phyloP scores from a whole-genome alignment of 495 filamentous ascomycete genomes.

The Parachaetomium inaequale region DNA sequence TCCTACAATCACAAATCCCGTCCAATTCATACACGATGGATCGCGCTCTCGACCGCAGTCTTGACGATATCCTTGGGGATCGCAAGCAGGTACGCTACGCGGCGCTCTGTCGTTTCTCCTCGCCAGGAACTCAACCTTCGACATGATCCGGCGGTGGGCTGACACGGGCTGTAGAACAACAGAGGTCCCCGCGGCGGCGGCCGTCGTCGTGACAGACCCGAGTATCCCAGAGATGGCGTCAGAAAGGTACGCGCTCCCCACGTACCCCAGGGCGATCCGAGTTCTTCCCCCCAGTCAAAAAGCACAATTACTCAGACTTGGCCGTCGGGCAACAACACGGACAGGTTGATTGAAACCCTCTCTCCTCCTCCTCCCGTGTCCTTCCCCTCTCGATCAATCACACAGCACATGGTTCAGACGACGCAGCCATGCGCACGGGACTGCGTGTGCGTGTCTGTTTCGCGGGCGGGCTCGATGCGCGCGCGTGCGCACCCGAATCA shows the following conservation, averaged over 20 bases:
- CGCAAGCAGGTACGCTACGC: slow-evolving; percentile 55
- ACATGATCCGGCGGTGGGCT: not conserved
- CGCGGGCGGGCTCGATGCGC: slow-evolving; percentile 26
- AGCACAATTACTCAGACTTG: slow-evolving; percentile 10
- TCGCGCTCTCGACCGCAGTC: slow-evolving; percentile 62
- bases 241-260: slow-evolving; percentile 62
- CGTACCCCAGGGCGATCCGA: not conserved
- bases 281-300: not conserved
- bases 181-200: slow-evolving; percentile 25
- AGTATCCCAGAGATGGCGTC: slow-evolving; percentile 69
- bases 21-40: slow-evolving; percentile 18
- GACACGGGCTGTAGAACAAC: slow-evolving; percentile 21
- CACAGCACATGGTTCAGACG: slow-evolving; percentile 18
- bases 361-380: slow-evolving; percentile 22
- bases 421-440: slow-evolving; percentile 29
- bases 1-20: not conserved
- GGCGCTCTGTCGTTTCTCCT: not conserved
- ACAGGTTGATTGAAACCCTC: slow-evolving; percentile 38
- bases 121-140: too few relatives aligned
- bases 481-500: not conserved
- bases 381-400: slow-evolving; percentile 18
- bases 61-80: slow-evolving; percentile 82
- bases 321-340: not conserved
- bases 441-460: slow-evolving; percentile 9
- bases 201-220: slow-evolving; percentile 52